These are phyloP conservation scores for Gossypium rotundifolium DNA, from an alignment of 345 rosid genomes.

Conservation along the genomic window DNA sequence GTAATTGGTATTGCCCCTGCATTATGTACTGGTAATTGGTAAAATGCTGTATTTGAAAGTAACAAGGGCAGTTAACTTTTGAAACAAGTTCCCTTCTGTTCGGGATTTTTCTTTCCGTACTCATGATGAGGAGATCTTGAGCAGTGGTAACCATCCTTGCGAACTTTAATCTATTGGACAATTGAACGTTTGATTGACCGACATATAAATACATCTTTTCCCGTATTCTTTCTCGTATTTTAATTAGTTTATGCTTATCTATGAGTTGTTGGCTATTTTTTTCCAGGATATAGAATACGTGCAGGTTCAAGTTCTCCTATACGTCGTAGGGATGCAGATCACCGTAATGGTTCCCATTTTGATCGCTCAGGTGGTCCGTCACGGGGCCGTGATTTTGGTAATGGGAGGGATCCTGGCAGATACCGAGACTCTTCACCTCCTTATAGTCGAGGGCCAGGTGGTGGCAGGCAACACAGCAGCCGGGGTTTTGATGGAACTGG, in stretches of 20 bases:
- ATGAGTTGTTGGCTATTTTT: conserved; percentile 23
- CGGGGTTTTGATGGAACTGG: conserved; percentile 67
- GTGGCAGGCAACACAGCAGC: conserved; percentile 46
- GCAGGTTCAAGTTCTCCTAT: conserved; percentile 77
- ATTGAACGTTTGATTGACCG: conserved; percentile 22
- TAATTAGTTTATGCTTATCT: conserved; percentile 25
- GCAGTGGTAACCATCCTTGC: conserved; percentile 26
- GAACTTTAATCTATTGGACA: conserved; percentile 23
- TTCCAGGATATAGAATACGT: conserved; percentile 71
- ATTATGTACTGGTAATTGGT: conserved; percentile 12
- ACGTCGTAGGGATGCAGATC: conserved; percentile 52
- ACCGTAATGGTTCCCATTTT: conserved; percentile 47
- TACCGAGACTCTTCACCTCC: conserved; percentile 64
- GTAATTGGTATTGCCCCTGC: conserved; percentile 20
- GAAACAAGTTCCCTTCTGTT: background rate
- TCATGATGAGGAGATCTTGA: conserved; percentile 22
- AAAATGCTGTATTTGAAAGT: conserved; percentile 21
- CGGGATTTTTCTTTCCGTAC: conserved; percentile 22
- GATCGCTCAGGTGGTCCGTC: conserved; percentile 46
- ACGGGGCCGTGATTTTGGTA: conserved; percentile 46
- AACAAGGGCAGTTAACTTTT: conserved; percentile 17
- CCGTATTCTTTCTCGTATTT: conserved; percentile 12
- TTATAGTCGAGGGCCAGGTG: conserved; percentile 53
- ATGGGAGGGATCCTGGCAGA: conserved; percentile 64
- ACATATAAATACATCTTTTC: conserved; percentile 14